Evolutionary conservation across 495 filamentous ascomycete genomes (phyloP), one percentile per base, ranked within the genome.

Genomic region (Staphylotrichum longicolle): DNA sequence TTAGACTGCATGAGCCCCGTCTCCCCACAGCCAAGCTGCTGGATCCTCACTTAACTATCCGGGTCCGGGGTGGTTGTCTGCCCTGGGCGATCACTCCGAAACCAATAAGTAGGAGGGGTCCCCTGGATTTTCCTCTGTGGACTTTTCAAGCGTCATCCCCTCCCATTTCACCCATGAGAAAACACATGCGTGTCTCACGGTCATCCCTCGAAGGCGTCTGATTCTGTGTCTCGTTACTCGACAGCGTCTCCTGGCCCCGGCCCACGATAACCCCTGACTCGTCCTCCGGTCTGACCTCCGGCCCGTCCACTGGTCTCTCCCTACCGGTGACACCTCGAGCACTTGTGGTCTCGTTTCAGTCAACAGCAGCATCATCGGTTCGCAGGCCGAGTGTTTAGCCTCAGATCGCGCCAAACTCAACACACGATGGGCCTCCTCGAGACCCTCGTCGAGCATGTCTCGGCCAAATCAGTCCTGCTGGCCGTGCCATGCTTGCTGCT

Each of bases 361-460:
- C 48, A 6, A 2, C n/a, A 12, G 2, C 8, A 3, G 32, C 34
- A 27, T 7, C 14, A 9, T 4, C 34, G 5, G 1, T 10, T 8
- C 42, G 9, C 58, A 6, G 37, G 37, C 2, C 37, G 10, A 6
- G 10, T 6, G 10, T 10, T 39, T 0, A 39, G 37, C 37, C 37
- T 3, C 10, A 6, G 37, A 39, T 10, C 37, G 5, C 37, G 5
- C 37, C 37, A 33, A 5, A 10, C 3, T 10, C 35, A 35, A 1
- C 14, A 10, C 65, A 68, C 57, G n/a, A 81, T 81, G 78, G 75
- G 75, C 12, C 63, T 81, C 9, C 54, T 78, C 50, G 73, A 77
- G 54, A 53, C 66, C 33, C 40, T 68, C 11, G 34, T 78, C 57
- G 75, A 74, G 50, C 61, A 68, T 66, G 65, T 71, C 63, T 77